phyloP scores from a whole-genome alignment of 768 basidiomycete genomes.

The Trametes sanguinea region DNA sequence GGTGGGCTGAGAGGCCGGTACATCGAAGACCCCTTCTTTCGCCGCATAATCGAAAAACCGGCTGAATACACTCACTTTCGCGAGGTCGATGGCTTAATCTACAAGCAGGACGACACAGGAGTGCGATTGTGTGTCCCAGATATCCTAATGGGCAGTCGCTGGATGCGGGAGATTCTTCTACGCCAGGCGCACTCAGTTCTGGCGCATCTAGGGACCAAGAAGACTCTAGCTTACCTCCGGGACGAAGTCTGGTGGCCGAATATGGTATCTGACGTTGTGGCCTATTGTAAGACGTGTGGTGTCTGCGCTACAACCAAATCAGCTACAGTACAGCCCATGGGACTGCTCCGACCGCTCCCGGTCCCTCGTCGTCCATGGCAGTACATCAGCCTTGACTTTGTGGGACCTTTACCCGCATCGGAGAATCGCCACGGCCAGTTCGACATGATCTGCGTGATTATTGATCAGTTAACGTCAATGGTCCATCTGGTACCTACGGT shows the following conservation, averaged over 20 bases:
- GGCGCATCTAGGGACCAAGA: constrained; percentile 38
- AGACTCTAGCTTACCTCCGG: constrained; percentile 36
- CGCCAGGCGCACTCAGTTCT: constrained; percentile 39
- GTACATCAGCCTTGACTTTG: constrained; percentile 32
- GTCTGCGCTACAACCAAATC: constrained; percentile 24
- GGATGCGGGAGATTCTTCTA: constrained; percentile 33
- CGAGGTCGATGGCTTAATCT: constrained; percentile 25
- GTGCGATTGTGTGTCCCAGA: constrained; percentile 29
- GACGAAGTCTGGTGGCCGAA: constrained; percentile 40
- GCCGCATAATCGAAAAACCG: constrained; percentile 26
- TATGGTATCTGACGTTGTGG: constrained; percentile 23
- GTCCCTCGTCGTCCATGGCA: constrained; percentile 30
- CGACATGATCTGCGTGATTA: constrained; percentile 30
- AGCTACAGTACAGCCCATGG: constrained; percentile 17
- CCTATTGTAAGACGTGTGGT: constrained; percentile 29
- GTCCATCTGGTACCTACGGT: constrained; percentile 33
- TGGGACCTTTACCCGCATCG: constrained; percentile 25
- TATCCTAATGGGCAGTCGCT: constrained; percentile 17
- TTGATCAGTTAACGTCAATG: constrained; percentile 26
- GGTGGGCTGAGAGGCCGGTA: constrained; percentile 27
- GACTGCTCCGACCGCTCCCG: constrained; percentile 24
- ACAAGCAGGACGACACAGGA: constrained; percentile 3
- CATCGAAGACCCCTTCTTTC: constrained; percentile 34
- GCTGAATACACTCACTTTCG: constrained; percentile 32
- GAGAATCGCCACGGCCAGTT: constrained; percentile 28